Base-by-base conservation (phyloP, 2,329 filamentous ascomycete species). In the Achaetomium macrosporum region DNA sequence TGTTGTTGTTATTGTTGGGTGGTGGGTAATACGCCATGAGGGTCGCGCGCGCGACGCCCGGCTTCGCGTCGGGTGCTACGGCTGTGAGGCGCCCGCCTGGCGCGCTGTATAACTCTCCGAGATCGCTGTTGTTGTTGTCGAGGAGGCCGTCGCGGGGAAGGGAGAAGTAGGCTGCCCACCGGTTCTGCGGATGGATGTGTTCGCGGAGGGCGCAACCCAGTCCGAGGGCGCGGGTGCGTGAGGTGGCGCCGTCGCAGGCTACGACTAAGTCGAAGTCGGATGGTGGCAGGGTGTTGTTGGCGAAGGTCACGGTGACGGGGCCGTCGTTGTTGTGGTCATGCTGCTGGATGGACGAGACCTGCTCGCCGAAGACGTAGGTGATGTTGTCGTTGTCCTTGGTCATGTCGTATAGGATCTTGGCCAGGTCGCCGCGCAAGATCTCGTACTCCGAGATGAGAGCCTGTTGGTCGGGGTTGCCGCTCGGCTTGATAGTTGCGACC, bases 361-460 rank as follows among this genome's bases (percentile, higher is more conserved):
- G 37, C 17, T 48, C 46, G 17, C 37, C 46, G 13, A 48, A 48
- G n/a, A 48, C n/a, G 25, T 48, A 48, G 37, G 25, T 33, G 30
- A 48, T 35, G 39, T 48, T 48, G 3, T 19, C 2, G 46, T 42
- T n/a, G 6, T 12, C 11, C 2, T 29, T 35, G 30, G 46, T 48
- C 16, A 48, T 15, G 37, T 48, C 46, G 46, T 33, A 48, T 5
- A 48, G 46, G 13, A 48, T 48, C 25, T 29, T n/a, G n/a, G 46
- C 33, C 10, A 48, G 30, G 12, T 48, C 46, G 13, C 46, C 46
- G 17, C 46, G 46, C 15, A 42, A 25, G 37, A 48, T 48, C 16
- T 48, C 46, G 39, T 42, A 48, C 39, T 48, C 46, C n/a, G 46
- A 48, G n/a, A 48, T 39, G 30, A 48, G 46, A 10, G 46, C 41